Conservation (phyloP, 139 green algal species). For the Closterium sp. region DNA sequence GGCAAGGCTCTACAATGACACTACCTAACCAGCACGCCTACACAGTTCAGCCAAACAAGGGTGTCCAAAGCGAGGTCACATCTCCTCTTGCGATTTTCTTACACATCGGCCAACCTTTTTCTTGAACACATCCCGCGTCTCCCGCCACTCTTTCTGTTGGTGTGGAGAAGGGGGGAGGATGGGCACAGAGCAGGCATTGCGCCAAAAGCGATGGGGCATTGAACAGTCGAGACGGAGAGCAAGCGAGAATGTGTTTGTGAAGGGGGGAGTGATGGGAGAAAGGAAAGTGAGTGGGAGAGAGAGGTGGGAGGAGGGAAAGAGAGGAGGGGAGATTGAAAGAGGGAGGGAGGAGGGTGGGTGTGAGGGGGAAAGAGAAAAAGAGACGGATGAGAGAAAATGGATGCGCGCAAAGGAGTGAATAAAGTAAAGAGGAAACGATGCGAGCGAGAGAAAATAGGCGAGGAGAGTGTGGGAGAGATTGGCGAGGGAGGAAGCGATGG, state of each 20-base stretch:
- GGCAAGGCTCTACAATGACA: background rate
- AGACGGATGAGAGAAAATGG: background rate
- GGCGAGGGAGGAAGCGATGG: background rate
- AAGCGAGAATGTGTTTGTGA: no score
- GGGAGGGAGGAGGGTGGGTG: background rate
- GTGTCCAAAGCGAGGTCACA: conserved; percentile 8
- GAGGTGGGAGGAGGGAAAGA: background rate
- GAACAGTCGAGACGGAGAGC: background rate
- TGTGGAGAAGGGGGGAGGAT: background rate
- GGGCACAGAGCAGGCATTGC: background rate
- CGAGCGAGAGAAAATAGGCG: background rate
- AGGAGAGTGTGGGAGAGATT: background rate
- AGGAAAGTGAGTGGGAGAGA: background rate
- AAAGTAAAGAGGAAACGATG: background rate
- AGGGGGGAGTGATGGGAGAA: background rate
- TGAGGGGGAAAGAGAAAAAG: background rate
- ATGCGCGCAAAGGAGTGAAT: background rate
- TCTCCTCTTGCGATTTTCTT: conserved; percentile 82
- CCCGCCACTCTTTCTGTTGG: conserved; percentile 63
- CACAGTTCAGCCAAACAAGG: background rate
- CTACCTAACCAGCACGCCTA: background rate
- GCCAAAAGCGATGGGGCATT: background rate
- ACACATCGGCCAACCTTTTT: conserved; percentile 84
- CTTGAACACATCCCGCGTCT: conserved; percentile 85
- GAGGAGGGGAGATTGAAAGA: no score